Percentiles rank a stretch among this genome's conserved stretches.
Conservation (phyloP, 1,139 yeast species). For the Schizosaccharomyces versatilis region DNA sequence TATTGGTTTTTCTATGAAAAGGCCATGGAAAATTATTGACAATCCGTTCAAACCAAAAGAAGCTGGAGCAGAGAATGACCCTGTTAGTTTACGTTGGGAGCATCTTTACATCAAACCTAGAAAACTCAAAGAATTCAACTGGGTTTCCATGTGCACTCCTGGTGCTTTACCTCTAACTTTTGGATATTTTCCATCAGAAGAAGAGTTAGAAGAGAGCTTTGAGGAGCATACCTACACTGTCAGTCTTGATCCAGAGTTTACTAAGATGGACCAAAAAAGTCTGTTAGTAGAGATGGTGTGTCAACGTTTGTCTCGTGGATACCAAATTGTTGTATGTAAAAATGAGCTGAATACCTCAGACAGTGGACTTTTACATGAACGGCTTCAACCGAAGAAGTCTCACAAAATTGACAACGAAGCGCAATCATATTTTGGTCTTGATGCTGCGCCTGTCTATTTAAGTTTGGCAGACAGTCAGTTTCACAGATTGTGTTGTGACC, state of each 20-base stretch:
- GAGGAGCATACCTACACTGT: slow-evolving; percentile 41
- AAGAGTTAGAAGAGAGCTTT: slow-evolving; percentile 30
- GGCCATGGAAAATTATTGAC: slow-evolving; percentile 37
- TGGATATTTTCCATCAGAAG: slow-evolving; percentile 46
- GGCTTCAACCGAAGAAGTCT: neutral
- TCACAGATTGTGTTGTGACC: slow-evolving; percentile 54
- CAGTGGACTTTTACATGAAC: no score
- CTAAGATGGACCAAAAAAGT: slow-evolving; percentile 33
- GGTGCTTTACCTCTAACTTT: slow-evolving; percentile 76
- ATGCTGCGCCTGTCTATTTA: slow-evolving; percentile 47
- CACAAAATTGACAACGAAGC: neutral
- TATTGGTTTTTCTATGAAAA: neutral
- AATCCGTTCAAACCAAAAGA: slow-evolving; percentile 46
- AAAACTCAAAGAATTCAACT: slow-evolving; percentile 35
- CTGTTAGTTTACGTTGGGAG: slow-evolving; percentile 53
- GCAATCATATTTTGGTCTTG: slow-evolving; percentile 23
- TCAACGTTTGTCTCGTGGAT: slow-evolving; percentile 60
- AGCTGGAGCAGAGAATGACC: slow-evolving; percentile 25
- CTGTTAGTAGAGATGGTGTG: slow-evolving; percentile 75
- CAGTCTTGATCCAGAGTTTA: slow-evolving; percentile 31
- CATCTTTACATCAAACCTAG: slow-evolving; percentile 22
- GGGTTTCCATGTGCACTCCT: slow-evolving; percentile 84
- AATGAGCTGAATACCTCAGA: no score
- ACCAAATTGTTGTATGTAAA: slow-evolving; percentile 41
- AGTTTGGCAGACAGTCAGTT: slow-evolving; percentile 52